These are phyloP conservation scores for Plasmodium gonderi DNA, from an alignment of 169 alveolate genomes.

Conservation along the genomic window DNA sequence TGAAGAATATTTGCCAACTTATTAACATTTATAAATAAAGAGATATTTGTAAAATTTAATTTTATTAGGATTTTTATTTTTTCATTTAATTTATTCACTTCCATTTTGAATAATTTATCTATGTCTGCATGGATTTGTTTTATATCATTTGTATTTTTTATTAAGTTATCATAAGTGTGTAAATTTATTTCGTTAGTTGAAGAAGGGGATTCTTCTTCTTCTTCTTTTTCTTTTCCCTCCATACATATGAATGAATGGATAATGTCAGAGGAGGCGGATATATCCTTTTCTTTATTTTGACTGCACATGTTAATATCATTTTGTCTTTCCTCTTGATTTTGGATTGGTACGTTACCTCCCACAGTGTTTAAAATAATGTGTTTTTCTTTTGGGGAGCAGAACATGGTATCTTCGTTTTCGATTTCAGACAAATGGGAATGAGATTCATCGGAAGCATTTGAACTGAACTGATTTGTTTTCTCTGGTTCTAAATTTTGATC, in stretches of 20 bases:
- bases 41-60: constrained; percentile 11
- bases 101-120: constrained; percentile 29
- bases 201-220: too few species aligned
- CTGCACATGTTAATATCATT: background rate
- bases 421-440: background rate
- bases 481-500: background rate
- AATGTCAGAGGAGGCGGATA: background rate
- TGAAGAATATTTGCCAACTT: constrained; percentile 35
- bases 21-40: constrained; percentile 21
- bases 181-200: background rate
- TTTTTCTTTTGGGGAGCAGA: background rate
- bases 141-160: constrained; percentile 2
- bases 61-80: constrained; percentile 36
- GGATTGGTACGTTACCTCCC: background rate
- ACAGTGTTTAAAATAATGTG: background rate
- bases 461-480: background rate
- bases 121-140: constrained; percentile 24
- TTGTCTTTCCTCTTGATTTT: background rate
- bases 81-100: constrained; percentile 24
- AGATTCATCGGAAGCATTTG: background rate
- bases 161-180: background rate
- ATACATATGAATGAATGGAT: too few species aligned
- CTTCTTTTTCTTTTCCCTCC: too few species aligned
- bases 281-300: background rate
- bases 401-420: background rate